Conservation (phyloP, 2,329 filamentous ascomycete genomes). For the Pochonia chlamydosporia region DNA sequence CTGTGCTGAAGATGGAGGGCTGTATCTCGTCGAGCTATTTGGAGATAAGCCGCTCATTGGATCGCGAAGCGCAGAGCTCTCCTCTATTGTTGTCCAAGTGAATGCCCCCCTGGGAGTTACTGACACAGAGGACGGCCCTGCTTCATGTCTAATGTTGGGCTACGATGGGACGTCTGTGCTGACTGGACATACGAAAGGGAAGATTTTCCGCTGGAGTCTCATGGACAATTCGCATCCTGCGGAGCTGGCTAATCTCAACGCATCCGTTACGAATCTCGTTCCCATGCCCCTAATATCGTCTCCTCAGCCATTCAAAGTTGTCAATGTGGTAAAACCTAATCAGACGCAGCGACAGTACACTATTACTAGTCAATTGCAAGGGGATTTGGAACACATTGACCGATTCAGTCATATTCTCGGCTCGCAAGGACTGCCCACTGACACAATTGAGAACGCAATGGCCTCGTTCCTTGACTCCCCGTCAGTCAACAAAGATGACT, state of each 20-base stretch:
- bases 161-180: constrained; percentile 78
- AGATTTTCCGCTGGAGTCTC: constrained; percentile 75
- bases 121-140: constrained; percentile 57
- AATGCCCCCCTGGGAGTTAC: constrained; percentile 48
- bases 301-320: constrained; percentile 38
- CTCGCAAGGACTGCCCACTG: constrained; percentile 42
- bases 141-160: constrained; percentile 64
- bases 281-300: constrained; percentile 58
- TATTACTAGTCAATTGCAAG: constrained; percentile 58
- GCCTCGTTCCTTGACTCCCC: constrained; percentile 4
- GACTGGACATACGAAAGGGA: constrained; percentile 76
- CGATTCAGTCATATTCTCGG: constrained; percentile 40
- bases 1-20: constrained; percentile 71
- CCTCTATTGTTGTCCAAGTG: constrained; percentile 52
- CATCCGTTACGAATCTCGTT: constrained; percentile 75
- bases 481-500: constrained; percentile 9
- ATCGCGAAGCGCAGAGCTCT: constrained; percentile 43
- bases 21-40: constrained; percentile 74
- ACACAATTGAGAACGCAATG: constrained; percentile 32
- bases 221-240: constrained; percentile 62
- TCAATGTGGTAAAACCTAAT: constrained; percentile 74
- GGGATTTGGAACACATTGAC: constrained; percentile 31
- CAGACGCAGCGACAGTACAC: constrained; percentile 60
- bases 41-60: constrained; percentile 50
- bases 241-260: constrained; percentile 66